Conservation (phyloP, 306 rosid species). For the Lithocarpus polystachyus region DNA sequence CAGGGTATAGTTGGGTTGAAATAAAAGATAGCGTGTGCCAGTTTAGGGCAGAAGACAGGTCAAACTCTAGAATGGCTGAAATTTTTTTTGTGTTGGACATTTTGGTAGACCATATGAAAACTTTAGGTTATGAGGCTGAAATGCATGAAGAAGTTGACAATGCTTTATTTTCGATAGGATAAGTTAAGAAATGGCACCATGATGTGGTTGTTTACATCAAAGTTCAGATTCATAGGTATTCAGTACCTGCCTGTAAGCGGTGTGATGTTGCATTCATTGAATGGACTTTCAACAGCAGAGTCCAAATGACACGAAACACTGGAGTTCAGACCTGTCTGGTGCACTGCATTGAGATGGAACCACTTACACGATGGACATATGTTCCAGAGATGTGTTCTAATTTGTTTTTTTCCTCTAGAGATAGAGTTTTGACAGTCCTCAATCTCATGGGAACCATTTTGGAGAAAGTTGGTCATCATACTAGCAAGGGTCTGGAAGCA, state of each 20-base stretch:
- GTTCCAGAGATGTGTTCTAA: background rate
- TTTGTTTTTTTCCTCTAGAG: background rate
- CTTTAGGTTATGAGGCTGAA: conserved; percentile 31
- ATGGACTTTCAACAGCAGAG: background rate
- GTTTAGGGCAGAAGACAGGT: conserved; percentile 67
- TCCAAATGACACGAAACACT: background rate
- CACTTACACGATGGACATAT: background rate
- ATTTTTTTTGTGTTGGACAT: conserved; percentile 40
- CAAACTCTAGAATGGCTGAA: conserved; percentile 46
- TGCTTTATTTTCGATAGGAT: background rate
- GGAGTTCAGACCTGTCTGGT: background rate
- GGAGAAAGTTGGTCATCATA: background rate
- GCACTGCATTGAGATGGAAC: background rate
- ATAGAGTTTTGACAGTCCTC: background rate
- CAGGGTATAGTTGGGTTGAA: conserved; percentile 84
- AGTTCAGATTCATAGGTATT: background rate
- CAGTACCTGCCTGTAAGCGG: background rate
- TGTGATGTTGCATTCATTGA: background rate
- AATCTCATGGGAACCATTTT: background rate
- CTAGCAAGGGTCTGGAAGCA: background rate
- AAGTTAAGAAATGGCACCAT: background rate
- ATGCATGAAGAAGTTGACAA: conserved; percentile 23
- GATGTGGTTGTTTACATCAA: background rate
- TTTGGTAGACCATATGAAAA: conserved; percentile 61
- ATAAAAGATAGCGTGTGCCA: conserved; percentile 45